phyloP scores from a whole-genome alignment of 768 basidiomycete genomes.

The Gymnopilus junonius region DNA sequence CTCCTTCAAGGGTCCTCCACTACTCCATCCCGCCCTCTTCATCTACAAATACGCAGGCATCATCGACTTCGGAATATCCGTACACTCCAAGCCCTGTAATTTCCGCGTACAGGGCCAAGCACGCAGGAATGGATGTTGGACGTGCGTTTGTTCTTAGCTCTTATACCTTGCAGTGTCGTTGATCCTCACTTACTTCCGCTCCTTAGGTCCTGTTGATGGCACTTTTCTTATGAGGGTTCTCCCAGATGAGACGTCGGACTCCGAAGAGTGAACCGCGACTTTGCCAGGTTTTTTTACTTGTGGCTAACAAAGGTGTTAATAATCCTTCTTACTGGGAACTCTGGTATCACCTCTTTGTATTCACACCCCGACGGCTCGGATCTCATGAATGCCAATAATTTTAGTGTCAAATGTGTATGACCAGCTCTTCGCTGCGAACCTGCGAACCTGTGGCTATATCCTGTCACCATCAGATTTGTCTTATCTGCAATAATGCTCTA shows the following conservation, averaged over 20 bases:
- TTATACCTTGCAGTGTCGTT: background rate
- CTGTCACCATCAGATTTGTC: too few relatives aligned
- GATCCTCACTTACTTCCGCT: background rate
- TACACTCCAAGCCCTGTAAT: constrained; percentile 47
- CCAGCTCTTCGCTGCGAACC: too few relatives aligned
- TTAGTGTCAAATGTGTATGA: too few relatives aligned
- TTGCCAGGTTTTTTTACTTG: background rate
- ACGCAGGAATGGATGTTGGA: constrained; percentile 37
- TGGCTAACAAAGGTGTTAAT: background rate
- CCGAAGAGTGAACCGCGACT: constrained; percentile 3
- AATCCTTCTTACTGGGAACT: background rate
- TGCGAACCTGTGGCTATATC: too few relatives aligned
- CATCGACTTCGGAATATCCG: constrained; percentile 36
- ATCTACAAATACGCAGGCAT: constrained; percentile 37
- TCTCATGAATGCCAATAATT: too few relatives aligned
- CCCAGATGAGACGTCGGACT: constrained; percentile 13
- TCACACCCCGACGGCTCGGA: background rate
- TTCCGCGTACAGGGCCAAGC: constrained; percentile 47
- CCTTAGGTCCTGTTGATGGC: constrained; percentile 43
- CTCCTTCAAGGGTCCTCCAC: constrained; percentile 42
- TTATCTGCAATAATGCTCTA: too few relatives aligned
- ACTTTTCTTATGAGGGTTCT: constrained; percentile 36
- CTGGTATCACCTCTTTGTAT: background rate
- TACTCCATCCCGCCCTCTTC: constrained; percentile 36
- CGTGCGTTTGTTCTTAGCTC: constrained; percentile 31